Evolutionary conservation across 225 moss, liverwort and hornwort genomes (phyloP), one percentile per base, ranked within the genome.

Genomic region (Rhytidiadelphus loreus): DNA sequence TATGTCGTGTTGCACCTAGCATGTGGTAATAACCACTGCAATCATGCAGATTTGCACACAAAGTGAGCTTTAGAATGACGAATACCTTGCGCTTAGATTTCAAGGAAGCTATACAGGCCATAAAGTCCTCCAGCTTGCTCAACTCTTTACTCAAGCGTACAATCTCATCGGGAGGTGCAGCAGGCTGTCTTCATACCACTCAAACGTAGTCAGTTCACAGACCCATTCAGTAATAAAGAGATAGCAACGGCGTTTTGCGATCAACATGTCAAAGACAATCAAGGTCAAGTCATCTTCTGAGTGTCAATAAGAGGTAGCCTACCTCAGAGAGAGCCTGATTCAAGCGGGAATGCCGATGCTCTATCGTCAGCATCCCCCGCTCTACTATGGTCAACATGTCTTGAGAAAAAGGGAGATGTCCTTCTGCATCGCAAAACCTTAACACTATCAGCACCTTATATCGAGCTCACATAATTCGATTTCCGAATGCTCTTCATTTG

Each of bases 101-200:
- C 72, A 97, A 90, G 66, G 95, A 89, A 88, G 92, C 63, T 85
- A 99, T 97, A 75, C 94, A 94, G 41, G 90, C 83, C 89, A 97
- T 93, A 64, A 94, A 96, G 16, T 96, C 96, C 87, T 97, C 96
- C 91, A 99, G 94, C 93, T 90, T 96, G 94, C 97, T 99, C 60
- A 99, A 91, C 95, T 97, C 97, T 91, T 97, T 97, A 81, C 94
- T 97, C 71, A 95, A 88, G 64, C 91, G 93, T 52, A 95, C 91
- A 85, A 96, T 96, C 86, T 97, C 98, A 90, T 99, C 97, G 44
- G 97, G 94, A 91, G 92, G 89, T 85, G 96, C 96, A 92, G 92
- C 95, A 83, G 97, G 94, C 96, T 99, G 95, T 94, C 98, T 96
- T 97, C 92, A 96, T 77, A 91, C 80, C 91, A 92, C 82, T 83